A percentile compares a stretch with the other conserved stretches of the same genome.
Conservation (phyloP, 345 rosid species). For the Conringia planisiliqua region DNA sequence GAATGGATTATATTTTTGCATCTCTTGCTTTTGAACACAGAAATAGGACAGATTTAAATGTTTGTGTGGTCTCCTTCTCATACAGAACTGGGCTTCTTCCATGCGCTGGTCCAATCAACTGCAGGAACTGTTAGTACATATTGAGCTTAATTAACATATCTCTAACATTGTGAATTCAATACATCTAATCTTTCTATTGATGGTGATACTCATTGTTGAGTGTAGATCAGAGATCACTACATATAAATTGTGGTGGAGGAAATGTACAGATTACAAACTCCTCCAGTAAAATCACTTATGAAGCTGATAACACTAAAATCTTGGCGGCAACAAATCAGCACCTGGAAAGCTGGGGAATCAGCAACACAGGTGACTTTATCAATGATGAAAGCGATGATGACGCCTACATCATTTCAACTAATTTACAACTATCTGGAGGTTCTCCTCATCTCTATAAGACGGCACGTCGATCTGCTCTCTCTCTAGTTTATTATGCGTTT, state of each 20-base stretch:
- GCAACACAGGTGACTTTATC: slow-evolving; percentile 24
- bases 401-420: background rate
- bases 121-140: background rate
- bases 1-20: background rate
- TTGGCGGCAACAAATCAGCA: background rate
- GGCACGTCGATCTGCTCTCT: slow-evolving; percentile 57
- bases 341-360: slow-evolving; percentile 13
- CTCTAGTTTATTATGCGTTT: slow-evolving; percentile 56
- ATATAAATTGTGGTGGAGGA: slow-evolving; percentile 33
- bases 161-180: background rate
- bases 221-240: slow-evolving; percentile 22
- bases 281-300: background rate
- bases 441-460: slow-evolving; percentile 32
- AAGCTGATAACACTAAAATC: background rate
- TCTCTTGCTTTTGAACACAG: background rate
- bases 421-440: background rate
- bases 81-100: slow-evolving; percentile 6
- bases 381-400: background rate
- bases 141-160: background rate
- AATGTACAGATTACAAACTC: background rate
- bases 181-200: background rate
- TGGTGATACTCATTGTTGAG: background rate
- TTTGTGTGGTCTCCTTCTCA: background rate
- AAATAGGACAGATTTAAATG: background rate
- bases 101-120: background rate